Evolutionary conservation across 768 basidiomycete genomes (phyloP), one percentile per base, ranked within the genome.

Genomic region (Amanita subjunquillea): DNA sequence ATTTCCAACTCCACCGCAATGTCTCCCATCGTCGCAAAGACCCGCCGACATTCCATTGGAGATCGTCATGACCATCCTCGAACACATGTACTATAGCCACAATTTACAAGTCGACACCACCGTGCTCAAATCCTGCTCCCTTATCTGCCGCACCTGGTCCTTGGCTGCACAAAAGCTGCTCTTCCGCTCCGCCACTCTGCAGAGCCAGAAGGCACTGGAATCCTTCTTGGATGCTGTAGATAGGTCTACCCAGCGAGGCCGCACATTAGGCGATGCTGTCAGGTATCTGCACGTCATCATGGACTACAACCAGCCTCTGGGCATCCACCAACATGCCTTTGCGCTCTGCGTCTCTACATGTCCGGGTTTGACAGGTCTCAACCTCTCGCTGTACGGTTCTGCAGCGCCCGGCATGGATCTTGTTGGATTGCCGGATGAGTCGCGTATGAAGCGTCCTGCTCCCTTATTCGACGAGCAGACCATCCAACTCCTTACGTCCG

Each of bases 141-240:
- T 87, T 45, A 82, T 88, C 22, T 86, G 77, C 72, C 74, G 69
- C 62, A 70, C 75, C 23, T 88, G 87, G 85, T 78, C 83, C 1
- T 58, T 66, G n/a, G 68, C 74, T 27, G 74, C 82, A 0, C 86
- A 89, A 64, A 78, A 74, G 53, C 72, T 85, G 15, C 69, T 87
- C 44, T 88, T 87, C 65, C 70, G 71, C 51, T 67, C 70, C 43
- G 77, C 85, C 51, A 68, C 68, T 29, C 73, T 88, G 42, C 68
- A 71, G 47, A 78, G 77, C 36, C 75, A 78, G 58, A 62, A 67
- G 13, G 75, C 79, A 2, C 82, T 75, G 64, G 67, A 68, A 40
- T 69, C 80, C 0, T 85, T 89, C 65, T 63, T 66, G 42, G 61
- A 59, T 15, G 78, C 85, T 5, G 72, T 80, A 50, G 68, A 77